These are phyloP conservation scores for Digitaria exilis DNA, from an alignment of 202 grass and related monocot genomes.

Conservation along the genomic window DNA sequence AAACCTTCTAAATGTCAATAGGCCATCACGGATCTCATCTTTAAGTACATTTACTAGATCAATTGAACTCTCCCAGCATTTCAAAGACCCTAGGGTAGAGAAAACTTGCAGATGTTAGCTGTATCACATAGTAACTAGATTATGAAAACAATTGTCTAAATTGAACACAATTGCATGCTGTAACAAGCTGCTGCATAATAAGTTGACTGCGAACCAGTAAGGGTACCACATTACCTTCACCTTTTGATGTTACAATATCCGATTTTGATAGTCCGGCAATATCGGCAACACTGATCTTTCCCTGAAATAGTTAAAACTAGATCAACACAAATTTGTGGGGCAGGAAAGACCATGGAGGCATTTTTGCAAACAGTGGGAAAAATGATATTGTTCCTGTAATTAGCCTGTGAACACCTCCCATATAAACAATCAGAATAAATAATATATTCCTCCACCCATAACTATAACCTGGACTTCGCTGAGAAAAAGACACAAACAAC, in stretches of 20 bases:
- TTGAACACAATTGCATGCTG: too few species aligned
- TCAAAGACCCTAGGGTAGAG: slow-evolving; percentile 51
- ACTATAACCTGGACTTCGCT: background rate
- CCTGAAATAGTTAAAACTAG: slow-evolving; percentile 46
- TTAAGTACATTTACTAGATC: slow-evolving; percentile 73
- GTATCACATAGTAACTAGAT: background rate
- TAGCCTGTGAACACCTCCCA: background rate
- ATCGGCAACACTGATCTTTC: slow-evolving; percentile 72
- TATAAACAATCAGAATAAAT: background rate
- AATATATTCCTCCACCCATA: background rate
- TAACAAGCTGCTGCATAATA: too few species aligned
- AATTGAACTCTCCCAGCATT: slow-evolving; percentile 78
- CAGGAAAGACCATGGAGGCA: background rate
- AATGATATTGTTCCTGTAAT: background rate
- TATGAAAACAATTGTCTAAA: too few species aligned
- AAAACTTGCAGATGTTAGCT: background rate
- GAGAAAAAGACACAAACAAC: background rate
- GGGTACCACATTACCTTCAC: slow-evolving; percentile 52
- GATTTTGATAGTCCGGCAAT: slow-evolving; percentile 64
- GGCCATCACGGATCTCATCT: slow-evolving; percentile 78
- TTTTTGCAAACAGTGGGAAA: background rate
- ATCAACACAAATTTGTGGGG: slow-evolving; percentile 4
- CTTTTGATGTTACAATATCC: slow-evolving; percentile 56
- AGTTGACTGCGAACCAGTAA: background rate
- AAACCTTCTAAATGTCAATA: slow-evolving; percentile 70